phyloP scores from a whole-genome alignment of 441 rosid species.

The Flueggea neowawraea region DNA sequence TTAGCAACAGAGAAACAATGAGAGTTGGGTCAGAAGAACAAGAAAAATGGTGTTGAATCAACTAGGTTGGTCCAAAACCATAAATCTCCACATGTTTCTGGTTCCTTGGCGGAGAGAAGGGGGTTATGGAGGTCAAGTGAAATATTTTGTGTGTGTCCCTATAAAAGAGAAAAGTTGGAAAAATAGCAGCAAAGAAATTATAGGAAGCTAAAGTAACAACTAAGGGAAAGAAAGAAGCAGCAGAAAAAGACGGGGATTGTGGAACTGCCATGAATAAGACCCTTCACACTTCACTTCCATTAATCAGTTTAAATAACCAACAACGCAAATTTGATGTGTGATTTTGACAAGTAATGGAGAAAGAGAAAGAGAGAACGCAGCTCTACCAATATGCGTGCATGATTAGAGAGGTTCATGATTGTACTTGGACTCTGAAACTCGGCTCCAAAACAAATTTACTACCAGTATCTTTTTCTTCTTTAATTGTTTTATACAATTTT shows the following conservation, averaged over 20 bases:
- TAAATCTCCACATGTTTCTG: no score
- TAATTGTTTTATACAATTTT: not conserved
- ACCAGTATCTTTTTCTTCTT: not conserved
- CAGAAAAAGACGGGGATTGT: conserved; percentile 30
- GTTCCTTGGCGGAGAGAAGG: no score
- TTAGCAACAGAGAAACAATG: not conserved
- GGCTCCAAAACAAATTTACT: conserved; percentile 28
- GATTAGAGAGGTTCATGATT: conserved; percentile 43
- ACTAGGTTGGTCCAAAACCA: no score
- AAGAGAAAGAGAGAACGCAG: conserved; percentile 1
- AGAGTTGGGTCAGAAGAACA: conserved; percentile 7
- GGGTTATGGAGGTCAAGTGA: conserved; percentile 5
- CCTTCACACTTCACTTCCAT: conserved; percentile 19
- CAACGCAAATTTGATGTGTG: conserved; percentile 39
- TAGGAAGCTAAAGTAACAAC: conserved; percentile 14
- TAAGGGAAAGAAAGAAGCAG: conserved; percentile 11
- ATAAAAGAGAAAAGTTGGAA: conserved; percentile 14
- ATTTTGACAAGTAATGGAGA: conserved; percentile 43
- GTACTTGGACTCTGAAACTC: conserved; percentile 37
- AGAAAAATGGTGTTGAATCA: conserved; percentile 9
- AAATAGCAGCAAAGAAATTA: conserved; percentile 5
- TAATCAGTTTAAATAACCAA: conserved; percentile 36
- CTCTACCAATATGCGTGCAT: conserved; percentile 21
- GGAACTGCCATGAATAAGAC: conserved; percentile 59
- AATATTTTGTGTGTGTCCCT: conserved; percentile 7